Evolutionary conservation across 2,329 filamentous ascomycete species (phyloP).

Genomic region (Metarhizium anisopliae): DNA sequence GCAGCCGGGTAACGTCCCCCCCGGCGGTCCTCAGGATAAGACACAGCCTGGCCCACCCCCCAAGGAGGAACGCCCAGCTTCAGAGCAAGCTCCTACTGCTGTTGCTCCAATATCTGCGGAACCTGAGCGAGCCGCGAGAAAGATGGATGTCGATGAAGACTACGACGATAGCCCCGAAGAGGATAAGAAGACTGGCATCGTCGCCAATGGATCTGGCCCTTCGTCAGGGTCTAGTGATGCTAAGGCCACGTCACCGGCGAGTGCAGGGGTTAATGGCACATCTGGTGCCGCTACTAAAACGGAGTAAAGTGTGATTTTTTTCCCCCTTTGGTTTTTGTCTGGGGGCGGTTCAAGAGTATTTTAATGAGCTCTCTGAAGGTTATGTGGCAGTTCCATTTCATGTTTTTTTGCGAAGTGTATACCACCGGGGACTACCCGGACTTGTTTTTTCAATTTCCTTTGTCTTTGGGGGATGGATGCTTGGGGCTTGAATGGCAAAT

Average conservation of each 20-base stretch:
- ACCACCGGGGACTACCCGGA: conserved; percentile 2
- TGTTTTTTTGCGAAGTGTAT: conserved; percentile 8
- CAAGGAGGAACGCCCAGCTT: conserved; percentile 52
- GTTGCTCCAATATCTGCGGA: conserved; percentile 52
- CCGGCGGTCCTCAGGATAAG: conserved; percentile 42
- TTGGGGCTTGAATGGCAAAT: neutral
- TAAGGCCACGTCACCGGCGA: conserved; percentile 29
- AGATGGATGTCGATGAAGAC: conserved; percentile 96
- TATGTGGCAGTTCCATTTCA: conserved; percentile 10
- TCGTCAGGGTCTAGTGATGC: conserved; percentile 40
- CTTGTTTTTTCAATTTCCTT: conserved; percentile 10
- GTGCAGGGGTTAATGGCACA: conserved; percentile 32
- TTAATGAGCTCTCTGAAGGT: conserved; percentile 17
- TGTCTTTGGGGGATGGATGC: conserved; percentile 4
- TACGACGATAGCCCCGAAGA: conserved; percentile 94
- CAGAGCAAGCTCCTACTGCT: conserved; percentile 29
- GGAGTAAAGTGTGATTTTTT: conserved; percentile 23
- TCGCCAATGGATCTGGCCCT: conserved; percentile 35
- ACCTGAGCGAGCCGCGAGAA: conserved; percentile 73
- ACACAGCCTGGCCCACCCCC: conserved; percentile 21
- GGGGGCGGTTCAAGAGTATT: conserved; percentile 3
- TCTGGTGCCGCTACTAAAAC: conserved; percentile 28
- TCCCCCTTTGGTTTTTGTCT: neutral
- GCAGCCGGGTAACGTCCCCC: conserved; percentile 49
- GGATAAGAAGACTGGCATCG: conserved; percentile 51